Conservation (phyloP, 2,329 filamentous ascomycete genomes). For the Paradendryphiella salina region DNA sequence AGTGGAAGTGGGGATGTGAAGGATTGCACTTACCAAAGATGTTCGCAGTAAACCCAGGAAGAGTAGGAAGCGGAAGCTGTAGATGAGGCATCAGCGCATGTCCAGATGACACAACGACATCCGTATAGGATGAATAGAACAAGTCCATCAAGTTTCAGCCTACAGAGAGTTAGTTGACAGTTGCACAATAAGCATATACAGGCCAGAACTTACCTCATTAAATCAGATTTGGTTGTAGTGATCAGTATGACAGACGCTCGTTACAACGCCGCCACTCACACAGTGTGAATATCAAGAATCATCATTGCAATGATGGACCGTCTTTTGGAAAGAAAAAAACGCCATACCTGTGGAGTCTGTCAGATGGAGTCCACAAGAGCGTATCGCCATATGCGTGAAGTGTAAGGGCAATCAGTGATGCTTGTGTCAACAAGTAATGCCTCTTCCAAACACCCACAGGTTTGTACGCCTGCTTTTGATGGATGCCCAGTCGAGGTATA, state of each 20-base stretch:
- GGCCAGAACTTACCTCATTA: conserved; percentile 61
- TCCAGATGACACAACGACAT: conserved; percentile 15
- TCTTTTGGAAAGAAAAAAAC: conserved; percentile 38
- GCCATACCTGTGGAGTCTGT: conserved; percentile 40
- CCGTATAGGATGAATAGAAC: conserved; percentile 15
- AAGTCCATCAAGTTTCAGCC: conserved; percentile 47
- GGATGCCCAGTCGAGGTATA: conserved; percentile 56
- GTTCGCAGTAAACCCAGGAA: background rate
- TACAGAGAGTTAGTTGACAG: conserved; percentile 31
- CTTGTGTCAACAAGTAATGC: conserved; percentile 70
- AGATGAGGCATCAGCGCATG: conserved; percentile 28
- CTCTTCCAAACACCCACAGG: conserved; percentile 58
- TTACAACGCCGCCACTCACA: conserved; percentile 62
- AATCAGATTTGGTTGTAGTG: conserved; percentile 70
- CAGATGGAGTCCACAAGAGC: conserved; percentile 12
- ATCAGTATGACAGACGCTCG: conserved; percentile 58
- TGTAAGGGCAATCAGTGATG: conserved; percentile 61
- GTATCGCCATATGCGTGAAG: conserved; percentile 6
- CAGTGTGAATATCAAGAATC: conserved; percentile 70
- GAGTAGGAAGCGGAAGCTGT: conserved; percentile 5
- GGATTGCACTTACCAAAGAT: conserved; percentile 22
- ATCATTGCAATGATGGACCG: conserved; percentile 60
- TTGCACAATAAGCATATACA: background rate
- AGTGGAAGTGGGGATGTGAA: conserved; percentile 7
- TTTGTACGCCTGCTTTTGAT: conserved; percentile 65